phyloP scores from a whole-genome alignment of 176 grass and related monocot genomes.

The Urochloa ruziziensis region DNA sequence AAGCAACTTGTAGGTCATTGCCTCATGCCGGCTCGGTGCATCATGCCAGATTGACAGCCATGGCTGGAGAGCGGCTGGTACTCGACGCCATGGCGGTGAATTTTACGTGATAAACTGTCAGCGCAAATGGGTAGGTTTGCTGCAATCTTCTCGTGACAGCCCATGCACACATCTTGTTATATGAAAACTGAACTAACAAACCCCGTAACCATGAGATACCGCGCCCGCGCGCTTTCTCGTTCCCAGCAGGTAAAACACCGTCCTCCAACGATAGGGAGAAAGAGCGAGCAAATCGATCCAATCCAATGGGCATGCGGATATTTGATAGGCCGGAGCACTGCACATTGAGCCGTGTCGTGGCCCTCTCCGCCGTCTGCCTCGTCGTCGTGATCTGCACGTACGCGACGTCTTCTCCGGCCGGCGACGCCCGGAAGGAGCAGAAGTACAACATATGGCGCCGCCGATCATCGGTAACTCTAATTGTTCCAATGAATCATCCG shows the following conservation, averaged over 20 bases:
- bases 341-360: conserved; percentile 13
- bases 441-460: conserved; percentile 24
- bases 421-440: conserved; percentile 18
- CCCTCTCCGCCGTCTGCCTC: conserved; percentile 15
- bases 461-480: conserved; percentile 12
- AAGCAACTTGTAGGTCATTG: background rate
- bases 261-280: background rate
- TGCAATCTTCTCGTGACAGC: conserved; percentile 32
- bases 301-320: background rate
- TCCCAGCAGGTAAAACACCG: background rate
- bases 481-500: background rate
- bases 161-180: background rate
- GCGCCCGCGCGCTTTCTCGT: background rate
- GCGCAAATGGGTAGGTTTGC: conserved; percentile 28
- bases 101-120: background rate
- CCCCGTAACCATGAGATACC: background rate
- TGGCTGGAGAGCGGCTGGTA: background rate
- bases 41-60: background rate
- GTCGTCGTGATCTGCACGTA: conserved; percentile 28
- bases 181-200: conserved; percentile 14
- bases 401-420: conserved; percentile 9
- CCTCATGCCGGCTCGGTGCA: background rate
- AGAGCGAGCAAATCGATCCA: background rate
- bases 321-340: conserved; percentile 25
- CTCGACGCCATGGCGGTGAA: background rate